phyloP scores from a whole-genome alignment of 192 early-diverging fungal species.

The Mortierella antarctica region DNA sequence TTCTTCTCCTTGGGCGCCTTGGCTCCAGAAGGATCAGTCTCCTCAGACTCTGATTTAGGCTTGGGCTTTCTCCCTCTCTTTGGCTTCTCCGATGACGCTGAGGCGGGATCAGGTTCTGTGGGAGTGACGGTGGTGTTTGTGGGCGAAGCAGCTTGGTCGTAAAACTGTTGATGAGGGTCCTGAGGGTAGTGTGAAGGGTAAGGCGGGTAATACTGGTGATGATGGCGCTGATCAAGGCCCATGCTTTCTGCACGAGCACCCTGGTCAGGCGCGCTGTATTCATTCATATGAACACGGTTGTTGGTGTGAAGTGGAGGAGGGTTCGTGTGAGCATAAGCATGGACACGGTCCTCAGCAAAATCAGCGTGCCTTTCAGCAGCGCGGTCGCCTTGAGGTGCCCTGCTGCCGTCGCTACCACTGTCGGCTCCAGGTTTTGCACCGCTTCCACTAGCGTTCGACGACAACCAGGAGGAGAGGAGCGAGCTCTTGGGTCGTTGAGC shows the following conservation, averaged over 20 bases:
- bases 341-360: no score
- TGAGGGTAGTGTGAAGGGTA: background rate
- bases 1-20: conserved; percentile 15
- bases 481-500: conserved; percentile 16
- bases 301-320: no score
- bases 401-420: background rate
- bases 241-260: conserved; percentile 12
- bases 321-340: no score
- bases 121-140: background rate
- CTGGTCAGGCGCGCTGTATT: background rate
- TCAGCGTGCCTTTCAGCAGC: background rate
- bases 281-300: background rate
- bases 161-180: background rate
- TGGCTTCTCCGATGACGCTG: conserved; percentile 3
- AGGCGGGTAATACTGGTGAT: background rate
- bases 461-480: conserved; percentile 38
- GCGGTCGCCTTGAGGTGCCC: conserved; percentile 1
- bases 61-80: conserved; percentile 40
- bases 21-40: background rate
- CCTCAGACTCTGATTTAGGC: conserved; percentile 14
- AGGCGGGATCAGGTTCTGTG: background rate
- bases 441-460: background rate
- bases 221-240: background rate
- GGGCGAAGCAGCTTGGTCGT: conserved; percentile 27
- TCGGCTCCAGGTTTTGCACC: background rate